Percentiles rank a stretch among this genome's conserved stretches.
Conservation (phyloP, 1,284 basidiomycete species). For the Heterobasidion irregulare region DNA sequence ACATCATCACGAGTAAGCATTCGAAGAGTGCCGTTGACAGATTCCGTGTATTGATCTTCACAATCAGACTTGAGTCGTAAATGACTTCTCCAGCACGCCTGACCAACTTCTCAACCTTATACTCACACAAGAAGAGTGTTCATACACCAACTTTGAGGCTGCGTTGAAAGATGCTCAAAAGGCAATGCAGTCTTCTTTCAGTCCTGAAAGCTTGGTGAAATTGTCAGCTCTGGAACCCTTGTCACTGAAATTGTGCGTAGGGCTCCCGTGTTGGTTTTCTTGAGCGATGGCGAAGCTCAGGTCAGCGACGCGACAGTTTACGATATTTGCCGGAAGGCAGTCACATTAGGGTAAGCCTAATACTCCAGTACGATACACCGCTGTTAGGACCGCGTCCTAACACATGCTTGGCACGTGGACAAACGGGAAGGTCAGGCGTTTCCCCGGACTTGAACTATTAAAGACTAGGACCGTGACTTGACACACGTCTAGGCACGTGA, state of each 20-base stretch:
- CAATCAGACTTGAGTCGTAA: constrained; percentile 27
- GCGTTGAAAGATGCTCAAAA: constrained; percentile 31
- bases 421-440: too few relatives aligned
- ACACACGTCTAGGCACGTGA: too few relatives aligned
- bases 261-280: neutral
- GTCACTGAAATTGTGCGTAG: neutral
- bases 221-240: too few relatives aligned
- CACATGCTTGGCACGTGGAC: too few relatives aligned
- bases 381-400: too few relatives aligned
- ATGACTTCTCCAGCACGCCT: constrained; percentile 43
- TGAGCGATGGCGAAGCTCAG: neutral
- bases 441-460: too few relatives aligned
- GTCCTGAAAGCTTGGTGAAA: constrained; percentile 37
- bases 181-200: constrained; percentile 44
- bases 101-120: constrained; percentile 34
- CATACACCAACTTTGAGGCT: constrained; percentile 40
- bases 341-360: neutral
- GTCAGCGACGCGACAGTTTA: neutral
- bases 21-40: constrained; percentile 26
- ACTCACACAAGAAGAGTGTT: constrained; percentile 21
- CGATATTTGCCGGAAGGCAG: neutral
- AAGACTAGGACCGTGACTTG: too few relatives aligned
- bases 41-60: constrained; percentile 33
- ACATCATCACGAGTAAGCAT: neutral
- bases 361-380: neutral